These are phyloP conservation scores for Backusella morwellensis DNA, from an alignment of 192 early-diverging fungal species.

Conservation along the genomic window DNA sequence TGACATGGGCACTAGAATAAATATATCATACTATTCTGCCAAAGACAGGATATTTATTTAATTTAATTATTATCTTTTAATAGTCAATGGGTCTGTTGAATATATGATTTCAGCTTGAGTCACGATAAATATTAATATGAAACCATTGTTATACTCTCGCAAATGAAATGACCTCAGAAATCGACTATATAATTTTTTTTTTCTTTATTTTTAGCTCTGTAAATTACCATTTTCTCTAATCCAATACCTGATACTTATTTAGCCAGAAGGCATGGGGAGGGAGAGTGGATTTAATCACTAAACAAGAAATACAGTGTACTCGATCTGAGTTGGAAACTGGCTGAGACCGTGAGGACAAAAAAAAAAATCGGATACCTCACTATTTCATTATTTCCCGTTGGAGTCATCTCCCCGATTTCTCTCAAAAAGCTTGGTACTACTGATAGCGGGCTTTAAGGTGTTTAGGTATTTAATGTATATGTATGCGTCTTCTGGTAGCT, in stretches of 20 bases:
- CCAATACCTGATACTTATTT: not conserved
- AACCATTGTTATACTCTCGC: not conserved
- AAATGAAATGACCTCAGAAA: not conserved
- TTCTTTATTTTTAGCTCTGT: not conserved
- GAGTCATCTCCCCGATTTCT: not conserved
- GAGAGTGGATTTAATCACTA: not conserved
- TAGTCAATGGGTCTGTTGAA: not conserved
- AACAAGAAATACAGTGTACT: not conserved
- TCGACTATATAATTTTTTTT: not conserved
- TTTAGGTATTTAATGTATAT: not conserved
- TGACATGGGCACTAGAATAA: not conserved
- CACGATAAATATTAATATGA: not conserved
- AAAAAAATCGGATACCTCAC: not conserved
- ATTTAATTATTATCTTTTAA: not conserved
- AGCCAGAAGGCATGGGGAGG: not conserved
- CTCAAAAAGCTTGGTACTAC: slow-evolving; percentile 3
- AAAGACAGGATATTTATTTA: not conserved
- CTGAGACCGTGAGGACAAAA: slow-evolving; percentile 7
- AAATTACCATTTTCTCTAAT: not conserved
- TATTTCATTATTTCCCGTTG: not conserved
- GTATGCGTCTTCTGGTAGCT: not conserved
- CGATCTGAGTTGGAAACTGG: not conserved
- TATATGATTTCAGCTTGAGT: not conserved
- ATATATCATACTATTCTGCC: not conserved
- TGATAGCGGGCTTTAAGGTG: not conserved